phyloP scores from a whole-genome alignment of 768 basidiomycete species.

The Omphalotus guepiniiformis region DNA sequence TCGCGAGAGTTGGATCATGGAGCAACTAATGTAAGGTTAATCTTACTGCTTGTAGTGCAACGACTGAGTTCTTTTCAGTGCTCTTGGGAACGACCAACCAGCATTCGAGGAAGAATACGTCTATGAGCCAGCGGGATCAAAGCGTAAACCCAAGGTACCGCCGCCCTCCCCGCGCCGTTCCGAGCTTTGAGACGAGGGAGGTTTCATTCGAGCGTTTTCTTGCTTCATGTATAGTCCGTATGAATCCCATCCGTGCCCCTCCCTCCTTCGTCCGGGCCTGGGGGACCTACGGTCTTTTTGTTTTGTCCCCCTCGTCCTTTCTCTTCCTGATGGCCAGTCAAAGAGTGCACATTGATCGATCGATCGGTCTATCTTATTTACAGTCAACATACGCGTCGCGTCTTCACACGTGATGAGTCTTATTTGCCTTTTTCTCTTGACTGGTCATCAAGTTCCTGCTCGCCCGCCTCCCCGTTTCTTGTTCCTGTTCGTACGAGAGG shows the following conservation, averaged over 20 bases:
- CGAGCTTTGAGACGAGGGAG: slow-evolving; percentile 96
- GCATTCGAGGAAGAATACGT: slow-evolving; percentile 76
- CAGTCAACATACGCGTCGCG: slow-evolving; percentile 28
- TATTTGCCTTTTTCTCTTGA: slow-evolving; percentile 14
- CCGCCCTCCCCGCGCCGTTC: slow-evolving; percentile 81
- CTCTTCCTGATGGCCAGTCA: slow-evolving; percentile 27
- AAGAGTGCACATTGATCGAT: slow-evolving; percentile 14
- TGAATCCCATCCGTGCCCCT: slow-evolving; percentile 48
- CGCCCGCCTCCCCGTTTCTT: slow-evolving; percentile 11
- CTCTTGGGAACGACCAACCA: slow-evolving; percentile 65
- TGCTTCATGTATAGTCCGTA: slow-evolving; percentile 70
- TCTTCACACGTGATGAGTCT: slow-evolving; percentile 38
- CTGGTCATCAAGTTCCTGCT: slow-evolving; percentile 33
- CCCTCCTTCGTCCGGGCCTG: slow-evolving; percentile 84
- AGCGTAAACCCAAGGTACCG: slow-evolving; percentile 90
- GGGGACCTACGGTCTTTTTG: slow-evolving; percentile 77
- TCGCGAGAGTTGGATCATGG: slow-evolving; percentile 90
- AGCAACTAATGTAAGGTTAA: slow-evolving; percentile 73
- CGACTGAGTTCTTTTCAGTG: slow-evolving; percentile 30
- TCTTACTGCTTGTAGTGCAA: not conserved
- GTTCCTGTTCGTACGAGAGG: slow-evolving; percentile 17
- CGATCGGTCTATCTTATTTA: slow-evolving; percentile 26
- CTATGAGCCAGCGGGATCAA: slow-evolving; percentile 64
- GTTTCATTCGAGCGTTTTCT: slow-evolving; percentile 35
- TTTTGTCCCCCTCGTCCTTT: slow-evolving; percentile 74